Evolutionary conservation across 2,329 filamentous ascomycete genomes (phyloP), one percentile per base, ranked within the genome.

Genomic region (Alternaria hordeiaustralica): DNA sequence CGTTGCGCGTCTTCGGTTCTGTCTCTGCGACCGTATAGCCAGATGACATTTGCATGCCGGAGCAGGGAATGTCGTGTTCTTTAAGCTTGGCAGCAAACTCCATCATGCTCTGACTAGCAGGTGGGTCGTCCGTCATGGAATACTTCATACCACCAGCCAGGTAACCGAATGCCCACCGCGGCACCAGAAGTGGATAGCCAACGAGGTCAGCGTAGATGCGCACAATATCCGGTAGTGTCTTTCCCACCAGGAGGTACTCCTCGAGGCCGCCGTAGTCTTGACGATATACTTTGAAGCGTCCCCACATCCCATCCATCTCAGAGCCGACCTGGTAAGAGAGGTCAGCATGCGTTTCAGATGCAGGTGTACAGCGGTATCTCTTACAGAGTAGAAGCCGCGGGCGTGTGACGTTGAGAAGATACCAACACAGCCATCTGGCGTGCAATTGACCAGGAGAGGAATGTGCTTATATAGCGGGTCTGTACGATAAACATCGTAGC

Each of bases 401-500:
- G 85, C 83, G 71, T 92, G 88, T 3, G 86, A 87, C 0, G 89
- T 90, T 0, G 90, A 92, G 75, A 93, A 91, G 18, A 89, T 85
- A 0, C 85, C 90, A 0, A 92, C 85, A 55, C 87, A 90, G 0
- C 89, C 90, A 3, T 85, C 73, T 0, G 88, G 86, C 0, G 87
- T 89, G 0, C 87, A 88, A 59, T 91, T 91, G 78, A 93, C 89
- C 26, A 93, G 82, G 0, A 93, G 83, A 0, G 91, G 91, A 43
- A 92, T 91, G 71, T 92, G 89, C 79, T 93, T 93, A 81, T 93
- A 93, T 58, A 92, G 82, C 0, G 90, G 90, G 75, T 93, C 90
- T 3, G 89, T 90, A 10, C 86, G 85, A 73, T 92, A 88, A 5
- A 88, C 86, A 69, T 93, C 90, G 72, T 93, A 92, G 3, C 90